Evolutionary conservation across 2,329 filamentous ascomycete species (phyloP).

Genomic region (Verticillium longisporum): DNA sequence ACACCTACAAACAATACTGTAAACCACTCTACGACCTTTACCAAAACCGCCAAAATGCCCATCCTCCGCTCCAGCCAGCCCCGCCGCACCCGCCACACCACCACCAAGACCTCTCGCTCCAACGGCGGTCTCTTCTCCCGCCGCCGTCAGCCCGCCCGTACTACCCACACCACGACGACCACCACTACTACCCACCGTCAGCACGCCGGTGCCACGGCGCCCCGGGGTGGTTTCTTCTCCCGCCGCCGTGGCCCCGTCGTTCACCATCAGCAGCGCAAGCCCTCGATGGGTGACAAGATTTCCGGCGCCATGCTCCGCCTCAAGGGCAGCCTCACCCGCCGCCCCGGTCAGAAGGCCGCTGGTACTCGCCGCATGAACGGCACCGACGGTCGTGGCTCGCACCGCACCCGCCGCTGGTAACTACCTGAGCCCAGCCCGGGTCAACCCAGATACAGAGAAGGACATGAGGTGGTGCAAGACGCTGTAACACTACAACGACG

Average conservation of each 20-base stretch:
- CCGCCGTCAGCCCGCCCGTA: constrained; percentile 12
- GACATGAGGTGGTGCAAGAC: neutral
- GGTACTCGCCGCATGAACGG: constrained; percentile 68
- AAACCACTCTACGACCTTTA: constrained; percentile 5
- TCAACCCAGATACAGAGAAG: neutral
- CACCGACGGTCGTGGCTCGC: constrained; percentile 60
- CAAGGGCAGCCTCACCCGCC: constrained; percentile 60
- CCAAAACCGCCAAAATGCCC: constrained; percentile 21
- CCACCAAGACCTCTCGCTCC: constrained; percentile 9
- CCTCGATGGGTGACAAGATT: constrained; percentile 69
- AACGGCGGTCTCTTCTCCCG: constrained; percentile 14
- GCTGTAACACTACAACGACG: neutral
- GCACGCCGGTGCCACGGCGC: constrained; percentile 29
- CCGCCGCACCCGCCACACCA: constrained; percentile 8
- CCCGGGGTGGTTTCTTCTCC: constrained; percentile 31
- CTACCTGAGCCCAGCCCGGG: no score
- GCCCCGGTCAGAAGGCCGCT: constrained; percentile 61
- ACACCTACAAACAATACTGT: constrained; percentile 3
- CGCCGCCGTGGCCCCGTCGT: constrained; percentile 19
- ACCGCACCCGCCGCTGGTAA: constrained; percentile 19
- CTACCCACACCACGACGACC: constrained; percentile 15
- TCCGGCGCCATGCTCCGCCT: constrained; percentile 69
- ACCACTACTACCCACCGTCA: constrained; percentile 16
- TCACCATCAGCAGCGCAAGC: constrained; percentile 62
- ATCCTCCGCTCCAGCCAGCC: constrained; percentile 15